Conservation (phyloP, 164 flowering plant species). For the Macadamia tetraphylla region DNA sequence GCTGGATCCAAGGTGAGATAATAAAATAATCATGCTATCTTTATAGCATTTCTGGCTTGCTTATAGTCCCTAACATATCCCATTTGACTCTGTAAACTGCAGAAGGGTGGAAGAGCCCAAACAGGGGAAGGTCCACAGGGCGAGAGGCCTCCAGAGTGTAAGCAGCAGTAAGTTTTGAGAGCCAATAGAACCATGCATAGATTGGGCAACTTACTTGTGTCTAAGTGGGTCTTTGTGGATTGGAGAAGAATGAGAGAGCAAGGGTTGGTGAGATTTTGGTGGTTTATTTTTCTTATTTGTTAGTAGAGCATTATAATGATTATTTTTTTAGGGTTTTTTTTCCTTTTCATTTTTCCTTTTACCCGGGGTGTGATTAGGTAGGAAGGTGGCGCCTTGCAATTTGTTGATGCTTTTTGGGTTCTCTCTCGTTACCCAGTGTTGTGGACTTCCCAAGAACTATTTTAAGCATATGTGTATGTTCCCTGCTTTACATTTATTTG, state of each 20-base stretch:
- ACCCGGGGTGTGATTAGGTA: background rate
- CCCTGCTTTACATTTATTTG: no score
- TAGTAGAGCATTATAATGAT: background rate
- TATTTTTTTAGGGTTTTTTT: background rate
- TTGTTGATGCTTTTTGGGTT: slow-evolving; percentile 11
- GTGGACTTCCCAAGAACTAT: background rate
- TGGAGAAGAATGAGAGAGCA: background rate
- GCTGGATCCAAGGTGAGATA: slow-evolving; percentile 27
- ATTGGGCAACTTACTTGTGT: background rate
- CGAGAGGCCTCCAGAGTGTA: slow-evolving; percentile 52
- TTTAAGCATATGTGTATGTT: background rate
- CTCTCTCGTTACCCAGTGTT: background rate
- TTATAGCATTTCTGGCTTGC: background rate
- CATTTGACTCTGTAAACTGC: slow-evolving; percentile 10
- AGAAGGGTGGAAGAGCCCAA: slow-evolving; percentile 33
- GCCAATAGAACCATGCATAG: background rate
- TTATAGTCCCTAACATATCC: background rate
- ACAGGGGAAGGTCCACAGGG: slow-evolving; percentile 26
- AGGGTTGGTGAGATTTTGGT: background rate
- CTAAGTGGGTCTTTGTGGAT: background rate
- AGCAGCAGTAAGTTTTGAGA: slow-evolving; percentile 34
- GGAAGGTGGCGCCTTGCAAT: background rate
- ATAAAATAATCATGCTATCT: no score
- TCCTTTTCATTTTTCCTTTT: background rate
- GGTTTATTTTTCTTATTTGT: background rate